Percentiles rank a stretch among this genome's conserved stretches.
phyloP scores from a whole-genome alignment of 225 moss, liverwort and hornwort species.

The Marchantia polymorpha region DNA sequence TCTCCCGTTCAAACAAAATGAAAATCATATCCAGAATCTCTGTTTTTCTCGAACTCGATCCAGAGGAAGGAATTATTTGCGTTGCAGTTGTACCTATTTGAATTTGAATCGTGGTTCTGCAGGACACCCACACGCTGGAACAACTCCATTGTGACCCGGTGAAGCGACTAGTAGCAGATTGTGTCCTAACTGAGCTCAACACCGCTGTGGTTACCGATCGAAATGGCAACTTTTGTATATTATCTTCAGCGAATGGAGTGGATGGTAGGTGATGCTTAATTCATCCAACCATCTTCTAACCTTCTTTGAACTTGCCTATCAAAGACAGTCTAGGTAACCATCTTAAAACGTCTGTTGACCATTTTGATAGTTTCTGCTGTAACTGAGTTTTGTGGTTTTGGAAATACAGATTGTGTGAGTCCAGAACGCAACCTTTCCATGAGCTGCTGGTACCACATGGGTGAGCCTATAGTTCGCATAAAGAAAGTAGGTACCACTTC shows the following conservation, averaged over 20 bases:
- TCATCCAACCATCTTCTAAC: not conserved
- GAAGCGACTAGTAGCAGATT: constrained; percentile 79
- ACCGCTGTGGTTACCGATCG: constrained; percentile 85
- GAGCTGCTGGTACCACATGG: constrained; percentile 92
- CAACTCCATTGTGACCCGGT: constrained; percentile 81
- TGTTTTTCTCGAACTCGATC: too few relatives aligned
- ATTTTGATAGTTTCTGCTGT: too few relatives aligned
- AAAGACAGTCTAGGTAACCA: not conserved
- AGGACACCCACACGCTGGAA: constrained; percentile 81
- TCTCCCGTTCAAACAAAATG: not conserved
- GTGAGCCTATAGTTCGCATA: constrained; percentile 80
- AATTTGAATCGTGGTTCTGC: not conserved
- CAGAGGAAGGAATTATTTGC: too few relatives aligned
- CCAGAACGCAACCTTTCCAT: constrained; percentile 83
- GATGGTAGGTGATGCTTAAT: constrained; percentile 49
- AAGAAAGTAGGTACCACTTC: constrained; percentile 52
- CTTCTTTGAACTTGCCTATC: not conserved
- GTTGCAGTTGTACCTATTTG: not conserved
- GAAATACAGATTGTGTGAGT: constrained; percentile 60
- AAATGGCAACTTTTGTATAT: constrained; percentile 71
- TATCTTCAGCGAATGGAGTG: constrained; percentile 59
- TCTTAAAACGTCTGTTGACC: not conserved
- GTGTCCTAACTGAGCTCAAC: constrained; percentile 81
- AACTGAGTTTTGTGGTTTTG: not conserved
- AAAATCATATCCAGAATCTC: not conserved